Conservation (phyloP, 2,329 filamentous ascomycete genomes). For the Sporothrix dimorphospora region DNA sequence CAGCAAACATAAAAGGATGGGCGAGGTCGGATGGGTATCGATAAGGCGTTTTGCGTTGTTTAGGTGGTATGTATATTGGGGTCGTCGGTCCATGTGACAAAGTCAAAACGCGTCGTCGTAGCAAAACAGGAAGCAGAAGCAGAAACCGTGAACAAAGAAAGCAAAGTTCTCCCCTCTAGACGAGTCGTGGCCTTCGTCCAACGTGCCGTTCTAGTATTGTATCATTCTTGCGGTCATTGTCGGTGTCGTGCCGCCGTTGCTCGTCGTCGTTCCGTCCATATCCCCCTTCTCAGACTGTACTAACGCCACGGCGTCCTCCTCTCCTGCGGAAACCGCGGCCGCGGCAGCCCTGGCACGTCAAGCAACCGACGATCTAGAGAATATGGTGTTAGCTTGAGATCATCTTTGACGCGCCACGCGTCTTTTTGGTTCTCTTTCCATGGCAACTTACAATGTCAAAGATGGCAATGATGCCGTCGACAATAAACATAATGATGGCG, state of each 20-base stretch:
- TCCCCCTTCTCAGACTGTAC: slow-evolving; percentile 6
- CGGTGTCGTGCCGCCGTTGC: not conserved
- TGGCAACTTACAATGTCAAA: slow-evolving; percentile 57
- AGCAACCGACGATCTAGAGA: slow-evolving; percentile 60
- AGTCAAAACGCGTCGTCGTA: not conserved
- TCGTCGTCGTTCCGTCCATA: not conserved
- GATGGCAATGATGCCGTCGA: slow-evolving; percentile 67
- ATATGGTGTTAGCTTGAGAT: not conserved
- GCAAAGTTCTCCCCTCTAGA: not conserved
- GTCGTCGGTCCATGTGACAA: not conserved
- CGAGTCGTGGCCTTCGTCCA: not conserved
- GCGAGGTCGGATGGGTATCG: slow-evolving; percentile 8
- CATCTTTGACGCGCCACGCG: too few species aligned
- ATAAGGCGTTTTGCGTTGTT: not conserved
- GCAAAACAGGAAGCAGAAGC: slow-evolving; percentile 22
- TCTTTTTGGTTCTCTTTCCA: too few species aligned
- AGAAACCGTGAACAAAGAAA: not conserved
- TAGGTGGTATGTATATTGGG: not conserved
- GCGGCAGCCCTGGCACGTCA: slow-evolving; percentile 58
- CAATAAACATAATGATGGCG: slow-evolving; percentile 65
- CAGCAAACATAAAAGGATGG: not conserved
- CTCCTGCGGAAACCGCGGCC: slow-evolving; percentile 35
- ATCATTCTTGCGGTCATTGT: not conserved
- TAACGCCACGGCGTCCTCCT: slow-evolving; percentile 24
- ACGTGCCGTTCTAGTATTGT: not conserved